These are phyloP conservation scores for Penicillium aurantiogriseum DNA, from an alignment of 2,329 filamentous ascomycete genomes.

Conservation along the genomic window DNA sequence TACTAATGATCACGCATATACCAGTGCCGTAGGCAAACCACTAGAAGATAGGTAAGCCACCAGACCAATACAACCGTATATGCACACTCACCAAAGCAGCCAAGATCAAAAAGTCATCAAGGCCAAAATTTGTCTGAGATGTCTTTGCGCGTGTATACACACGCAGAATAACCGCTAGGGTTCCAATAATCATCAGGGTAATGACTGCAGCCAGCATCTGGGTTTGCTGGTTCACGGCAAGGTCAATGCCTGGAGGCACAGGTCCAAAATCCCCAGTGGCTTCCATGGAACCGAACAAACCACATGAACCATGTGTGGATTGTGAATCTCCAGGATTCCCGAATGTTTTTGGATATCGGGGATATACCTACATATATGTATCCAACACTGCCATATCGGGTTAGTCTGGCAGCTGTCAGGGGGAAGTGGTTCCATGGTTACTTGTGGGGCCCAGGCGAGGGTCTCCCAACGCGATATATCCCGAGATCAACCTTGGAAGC, in stretches of 20 bases:
- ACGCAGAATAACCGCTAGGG: conserved; percentile 8
- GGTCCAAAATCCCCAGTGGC: conserved; percentile 6
- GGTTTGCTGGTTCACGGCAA: conserved; percentile 1
- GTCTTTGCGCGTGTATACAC: conserved; percentile 7
- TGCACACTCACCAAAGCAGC: neutral
- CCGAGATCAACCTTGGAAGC: neutral
- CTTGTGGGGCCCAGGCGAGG: neutral
- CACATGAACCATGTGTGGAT: neutral
- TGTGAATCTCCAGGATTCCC: neutral
- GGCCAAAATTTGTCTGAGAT: conserved; percentile 1
- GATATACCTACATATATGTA: neutral
- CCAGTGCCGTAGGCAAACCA: conserved; percentile 2
- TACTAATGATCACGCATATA: conserved; percentile 8
- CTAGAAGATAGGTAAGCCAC: neutral
- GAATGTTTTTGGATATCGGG: neutral
- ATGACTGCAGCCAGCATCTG: conserved; percentile 5
- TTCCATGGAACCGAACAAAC: neutral
- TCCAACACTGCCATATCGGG: neutral
- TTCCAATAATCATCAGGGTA: conserved; percentile 7
- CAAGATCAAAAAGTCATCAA: conserved; percentile 12
- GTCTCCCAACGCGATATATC: neutral
- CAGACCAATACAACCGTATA: neutral
- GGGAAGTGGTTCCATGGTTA: neutral
- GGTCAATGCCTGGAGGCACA: conserved; percentile 5
- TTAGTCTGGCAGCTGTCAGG: neutral